phyloP scores from a whole-genome alignment of 208 protist genomes.

The Wallacemonas sp. region DNA sequence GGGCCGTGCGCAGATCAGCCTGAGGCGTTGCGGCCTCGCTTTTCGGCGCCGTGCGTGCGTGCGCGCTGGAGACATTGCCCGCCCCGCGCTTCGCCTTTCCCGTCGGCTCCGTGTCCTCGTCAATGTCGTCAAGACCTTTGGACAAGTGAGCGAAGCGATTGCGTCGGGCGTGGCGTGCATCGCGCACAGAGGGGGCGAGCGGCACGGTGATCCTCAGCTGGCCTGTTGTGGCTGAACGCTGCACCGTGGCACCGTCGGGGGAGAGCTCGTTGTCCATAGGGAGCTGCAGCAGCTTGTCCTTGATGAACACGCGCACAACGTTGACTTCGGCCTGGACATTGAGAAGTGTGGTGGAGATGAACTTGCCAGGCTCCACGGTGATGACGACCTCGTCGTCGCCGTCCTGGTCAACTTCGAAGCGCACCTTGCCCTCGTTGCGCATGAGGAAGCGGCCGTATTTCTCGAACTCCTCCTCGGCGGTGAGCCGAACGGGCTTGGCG shows the following conservation, averaged over 20 bases:
- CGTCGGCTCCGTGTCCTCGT: background rate
- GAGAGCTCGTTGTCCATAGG: slow-evolving; percentile 84
- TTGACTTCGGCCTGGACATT: slow-evolving; percentile 92
- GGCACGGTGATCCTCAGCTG: slow-evolving; percentile 86
- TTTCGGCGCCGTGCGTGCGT: too few species aligned
- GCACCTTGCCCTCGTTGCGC: slow-evolving; percentile 92
- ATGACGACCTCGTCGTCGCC: slow-evolving; percentile 61
- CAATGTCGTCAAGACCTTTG: background rate
- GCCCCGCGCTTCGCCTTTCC: background rate
- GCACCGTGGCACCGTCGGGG: slow-evolving; percentile 55
- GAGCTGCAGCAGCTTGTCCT: slow-evolving; percentile 95
- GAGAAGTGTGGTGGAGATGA: slow-evolving; percentile 94
- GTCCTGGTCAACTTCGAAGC: slow-evolving; percentile 78
- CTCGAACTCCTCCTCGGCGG: slow-evolving; percentile 82
- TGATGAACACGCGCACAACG: slow-evolving; percentile 90
- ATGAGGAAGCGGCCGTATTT: slow-evolving; percentile 91
- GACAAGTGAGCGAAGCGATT: slow-evolving; percentile 3
- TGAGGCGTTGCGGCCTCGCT: background rate
- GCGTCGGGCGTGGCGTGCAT: slow-evolving; percentile 23
- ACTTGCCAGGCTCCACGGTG: slow-evolving; percentile 90
- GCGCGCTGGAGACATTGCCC: background rate
- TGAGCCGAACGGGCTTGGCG: slow-evolving; percentile 42
- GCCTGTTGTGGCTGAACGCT: slow-evolving; percentile 79
- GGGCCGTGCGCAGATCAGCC: slow-evolving; percentile 1
- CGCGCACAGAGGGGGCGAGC: slow-evolving; percentile 44